Base-by-base conservation (phyloP, 106 monocot species). In the Dioscorea alata region DNA sequence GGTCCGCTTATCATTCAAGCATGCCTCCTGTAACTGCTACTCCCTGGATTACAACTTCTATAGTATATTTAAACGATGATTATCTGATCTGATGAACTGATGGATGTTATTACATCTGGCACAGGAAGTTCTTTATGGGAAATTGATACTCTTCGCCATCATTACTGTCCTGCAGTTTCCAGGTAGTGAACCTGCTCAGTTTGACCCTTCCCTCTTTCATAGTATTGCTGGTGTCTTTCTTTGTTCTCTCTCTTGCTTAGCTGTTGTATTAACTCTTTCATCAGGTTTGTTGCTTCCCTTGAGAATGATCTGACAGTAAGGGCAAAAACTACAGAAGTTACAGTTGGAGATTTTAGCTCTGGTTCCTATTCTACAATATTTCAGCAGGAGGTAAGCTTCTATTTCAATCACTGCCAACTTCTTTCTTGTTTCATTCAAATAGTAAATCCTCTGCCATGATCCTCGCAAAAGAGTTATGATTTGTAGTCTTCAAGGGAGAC, bases 41-140 rank as follows among this genome's bases (percentile, higher is more conserved):
- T 42, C 34, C 34, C 34, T 8, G 5, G 2, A 6, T 42, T 5
- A 42, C 42, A 8, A 8, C 42, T 42, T 42, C 10, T 42, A 42
- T 42, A 42, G 42, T 54, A 8, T 54, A 54, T 20, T 64, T 12
- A 50, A 18, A 53, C 16, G 20, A 19, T 22, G 21, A 20, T 2
- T 62, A 20, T n/a, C 13, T 58, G 17, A 8, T 19, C 4, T 22
- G 20, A 51, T 61, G 42, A 4, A 34, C 4, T 22, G 20, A 51
- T 61, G 42, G 8, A 34, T 51, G 21, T 1, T 16, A 75, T 60
- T n/a, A 65, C 21, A 48, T 23, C 58, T 68, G 35, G 56, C 33
- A 48, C 82, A 96, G 96, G 85, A 83, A 96, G 96, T 68, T 96
- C 92, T 52, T 72, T 96, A 67, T 96, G 92, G 92, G 96, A 96